Base-by-base conservation (phyloP, 1,284 basidiomycete genomes). In the Laetiporus sulphureus region DNA sequence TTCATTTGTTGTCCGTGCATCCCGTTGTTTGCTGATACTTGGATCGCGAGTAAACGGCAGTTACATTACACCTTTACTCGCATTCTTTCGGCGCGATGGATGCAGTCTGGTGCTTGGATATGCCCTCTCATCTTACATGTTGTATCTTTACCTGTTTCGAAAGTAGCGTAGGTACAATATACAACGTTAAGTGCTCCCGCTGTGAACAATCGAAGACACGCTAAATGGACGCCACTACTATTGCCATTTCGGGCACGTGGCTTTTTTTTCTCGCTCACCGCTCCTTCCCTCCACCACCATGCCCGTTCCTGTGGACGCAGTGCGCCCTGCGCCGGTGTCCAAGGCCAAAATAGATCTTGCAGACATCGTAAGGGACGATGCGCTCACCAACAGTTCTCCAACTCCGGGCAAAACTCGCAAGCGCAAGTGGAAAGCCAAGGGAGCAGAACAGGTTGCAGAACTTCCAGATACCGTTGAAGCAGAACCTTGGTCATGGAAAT, bases 401-500 rank as follows among this genome's bases (percentile, higher is more conserved):
- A 37, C 44, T 8, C 39, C 37, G 23, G 43, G 13, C 30, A 44
- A 55, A 38, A 41, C 44, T 29, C 52, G 49, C 40, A 50, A 50
- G 29, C 47, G 53, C 48, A 46, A 48, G 50, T 37, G 45, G 49
- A 47, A 48, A 51, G 40, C 44, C 52, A 29, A 52, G 53, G 41
- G 51, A 57, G 31, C 47, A 25, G 54, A 45, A 35, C 47, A 54
- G 32, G 46, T 49, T 32, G 54, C 51, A 19, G 43, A 48, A 4
- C 52, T 53, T 21, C 52, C 47, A n/a, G 49, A 45, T 32, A 24
- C 44, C 8, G 60, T 56, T 37, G 50, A 62, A 36, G 64, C 58
- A 36, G 57, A 63, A 46, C 52, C 64, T 42, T 88, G 85, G 84
- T 66, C 74, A 42, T 90, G 86, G 86, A 67, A 71, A 43, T 71